These are phyloP conservation scores for Hymenotorrendiella dingleyae DNA, from an alignment of 2,329 filamentous ascomycete species.

Conservation along the genomic window DNA sequence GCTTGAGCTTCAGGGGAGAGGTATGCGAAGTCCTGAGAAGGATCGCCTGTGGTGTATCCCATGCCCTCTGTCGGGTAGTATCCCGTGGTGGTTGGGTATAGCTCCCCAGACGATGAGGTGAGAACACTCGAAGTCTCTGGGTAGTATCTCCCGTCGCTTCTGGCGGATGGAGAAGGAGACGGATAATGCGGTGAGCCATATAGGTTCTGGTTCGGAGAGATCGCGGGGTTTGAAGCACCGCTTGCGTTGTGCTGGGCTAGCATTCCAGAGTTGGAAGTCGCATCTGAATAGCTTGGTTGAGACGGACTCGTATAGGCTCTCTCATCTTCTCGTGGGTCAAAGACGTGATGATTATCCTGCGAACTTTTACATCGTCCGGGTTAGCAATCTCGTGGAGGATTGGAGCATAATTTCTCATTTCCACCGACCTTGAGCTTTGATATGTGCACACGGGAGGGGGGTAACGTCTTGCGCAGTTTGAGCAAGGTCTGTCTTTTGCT, in stretches of 20 bases:
- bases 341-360: constrained; percentile 9
- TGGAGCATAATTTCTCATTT: background rate
- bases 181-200: constrained; percentile 11
- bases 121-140: constrained; percentile 2
- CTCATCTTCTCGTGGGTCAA: constrained; percentile 7
- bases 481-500: constrained; percentile 22
- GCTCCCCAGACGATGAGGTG: constrained; percentile 6
- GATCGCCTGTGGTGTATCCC: constrained; percentile 8
- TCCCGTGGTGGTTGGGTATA: constrained; percentile 6
- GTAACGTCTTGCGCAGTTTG: constrained; percentile 20
- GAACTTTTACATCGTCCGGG: no score
- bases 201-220: constrained; percentile 6
- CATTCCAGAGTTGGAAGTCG: constrained; percentile 7
- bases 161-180: constrained; percentile 7
- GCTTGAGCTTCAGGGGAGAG: constrained; percentile 7
- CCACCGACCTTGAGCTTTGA: constrained; percentile 17
- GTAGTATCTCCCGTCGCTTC: constrained; percentile 10
- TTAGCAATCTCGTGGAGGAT: constrained; percentile 6
- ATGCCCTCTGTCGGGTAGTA: constrained; percentile 14
- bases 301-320: constrained; percentile 1
- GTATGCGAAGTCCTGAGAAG: constrained; percentile 11
- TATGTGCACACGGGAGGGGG: constrained; percentile 20
- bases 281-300: constrained; percentile 3
- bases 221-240: constrained; percentile 6
- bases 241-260: constrained; percentile 10